A percentile compares a stretch with the other conserved stretches of the same genome.
phyloP scores from a whole-genome alignment of 2,329 filamentous ascomycete species.

The Whalleya microplaca region DNA sequence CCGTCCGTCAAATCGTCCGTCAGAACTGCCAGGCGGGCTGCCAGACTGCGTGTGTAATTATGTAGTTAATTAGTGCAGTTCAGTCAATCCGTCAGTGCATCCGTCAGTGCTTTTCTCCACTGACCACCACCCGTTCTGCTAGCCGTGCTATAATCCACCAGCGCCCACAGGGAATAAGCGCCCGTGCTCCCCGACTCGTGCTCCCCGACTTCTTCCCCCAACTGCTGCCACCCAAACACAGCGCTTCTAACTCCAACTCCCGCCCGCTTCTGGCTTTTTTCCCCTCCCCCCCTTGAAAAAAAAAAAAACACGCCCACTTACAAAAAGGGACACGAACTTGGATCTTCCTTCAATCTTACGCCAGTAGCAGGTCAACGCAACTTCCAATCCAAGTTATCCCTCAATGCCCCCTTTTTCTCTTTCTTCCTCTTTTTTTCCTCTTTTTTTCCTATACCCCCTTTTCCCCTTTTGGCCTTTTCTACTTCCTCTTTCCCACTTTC shows the following conservation, averaged over 20 bases:
- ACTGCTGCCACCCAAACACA: too few relatives aligned
- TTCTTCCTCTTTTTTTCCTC: not conserved
- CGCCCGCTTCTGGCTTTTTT: not conserved
- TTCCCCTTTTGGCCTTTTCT: not conserved
- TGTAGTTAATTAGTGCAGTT: not conserved
- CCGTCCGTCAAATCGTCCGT: too few relatives aligned
- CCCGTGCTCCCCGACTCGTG: too few relatives aligned
- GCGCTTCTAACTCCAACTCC: too few relatives aligned
- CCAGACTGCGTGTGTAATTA: not conserved
- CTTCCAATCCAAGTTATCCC: not conserved
- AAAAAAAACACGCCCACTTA: not conserved
- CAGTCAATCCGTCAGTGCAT: not conserved
- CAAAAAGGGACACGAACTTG: not conserved
- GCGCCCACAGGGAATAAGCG: too few relatives aligned
- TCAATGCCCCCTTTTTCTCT: not conserved
- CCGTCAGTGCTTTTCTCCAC: too few relatives aligned
- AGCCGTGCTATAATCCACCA: too few relatives aligned
- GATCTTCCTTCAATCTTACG: not conserved
- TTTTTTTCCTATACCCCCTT: not conserved
- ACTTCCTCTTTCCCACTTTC: constrained; percentile 6
- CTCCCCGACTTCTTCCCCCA: too few relatives aligned
- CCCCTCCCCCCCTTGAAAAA: constrained; percentile 2
- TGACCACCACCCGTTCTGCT: too few relatives aligned
- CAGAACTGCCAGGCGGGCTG: too few relatives aligned
- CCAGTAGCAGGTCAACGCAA: too few relatives aligned